Conservation (phyloP, 2,329 filamentous ascomycete species). For the Cryphonectria parasitica region DNA sequence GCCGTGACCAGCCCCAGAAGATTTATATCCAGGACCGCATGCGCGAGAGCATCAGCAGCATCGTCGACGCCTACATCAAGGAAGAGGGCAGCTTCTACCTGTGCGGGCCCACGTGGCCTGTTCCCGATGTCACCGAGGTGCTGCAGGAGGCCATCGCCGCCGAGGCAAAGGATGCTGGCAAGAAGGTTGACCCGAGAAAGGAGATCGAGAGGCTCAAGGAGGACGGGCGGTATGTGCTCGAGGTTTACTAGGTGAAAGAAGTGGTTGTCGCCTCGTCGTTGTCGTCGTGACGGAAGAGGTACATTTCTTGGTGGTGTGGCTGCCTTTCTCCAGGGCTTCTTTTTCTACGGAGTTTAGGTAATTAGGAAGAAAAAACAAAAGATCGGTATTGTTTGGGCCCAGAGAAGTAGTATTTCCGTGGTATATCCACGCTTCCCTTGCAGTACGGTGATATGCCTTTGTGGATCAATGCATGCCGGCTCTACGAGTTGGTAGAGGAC, state of each 20-base stretch:
- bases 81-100: constrained; percentile 95
- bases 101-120: constrained; percentile 97
- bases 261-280: not conserved
- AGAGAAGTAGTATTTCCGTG: constrained; percentile 4
- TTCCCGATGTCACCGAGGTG: constrained; percentile 93
- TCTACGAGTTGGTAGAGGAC: not conserved
- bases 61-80: constrained; percentile 82
- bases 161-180: constrained; percentile 70
- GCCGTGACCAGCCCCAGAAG: constrained; percentile 95
- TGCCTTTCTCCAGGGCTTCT: not conserved
- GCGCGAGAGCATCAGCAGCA: constrained; percentile 82
- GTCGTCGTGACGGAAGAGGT: not conserved
- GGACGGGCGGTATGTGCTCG: constrained; percentile 88
- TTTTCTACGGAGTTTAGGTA: not conserved
- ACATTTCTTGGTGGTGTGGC: not conserved
- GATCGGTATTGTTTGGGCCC: not conserved
- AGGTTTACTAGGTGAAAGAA: constrained; percentile 74
- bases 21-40: constrained; percentile 99
- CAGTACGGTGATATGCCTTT: not conserved
- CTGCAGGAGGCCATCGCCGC: constrained; percentile 86
- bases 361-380: not conserved
- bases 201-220: constrained; percentile 99
- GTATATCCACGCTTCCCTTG: not conserved
- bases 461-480: not conserved
- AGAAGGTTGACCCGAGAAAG: constrained; percentile 83